phyloP scores from a whole-genome alignment of 1,284 basidiomycete species.

The Apiotrichum porosum region DNA sequence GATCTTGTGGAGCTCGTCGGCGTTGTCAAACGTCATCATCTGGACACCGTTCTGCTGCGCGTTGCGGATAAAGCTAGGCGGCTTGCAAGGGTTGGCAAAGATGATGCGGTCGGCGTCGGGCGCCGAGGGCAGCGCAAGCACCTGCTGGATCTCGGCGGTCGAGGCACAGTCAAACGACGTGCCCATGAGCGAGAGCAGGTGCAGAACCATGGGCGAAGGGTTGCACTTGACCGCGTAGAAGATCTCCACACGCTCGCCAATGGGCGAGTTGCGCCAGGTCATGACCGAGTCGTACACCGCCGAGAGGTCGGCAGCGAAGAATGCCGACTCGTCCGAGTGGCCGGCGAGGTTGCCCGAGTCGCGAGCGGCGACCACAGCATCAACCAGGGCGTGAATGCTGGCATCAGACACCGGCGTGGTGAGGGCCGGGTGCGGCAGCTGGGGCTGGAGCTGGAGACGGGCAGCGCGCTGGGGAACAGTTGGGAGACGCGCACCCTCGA shows the following conservation, averaged over 20 bases:
- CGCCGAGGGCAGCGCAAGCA: conserved; percentile 65
- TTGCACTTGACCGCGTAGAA: conserved; percentile 98
- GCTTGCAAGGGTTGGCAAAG: conserved; percentile 99
- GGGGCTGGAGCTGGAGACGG: conserved; percentile 18
- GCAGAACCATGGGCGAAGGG: conserved; percentile 89
- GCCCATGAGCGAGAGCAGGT: conserved; percentile 82
- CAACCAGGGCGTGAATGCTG: conserved; percentile 34
- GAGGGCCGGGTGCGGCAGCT: conserved; percentile 23
- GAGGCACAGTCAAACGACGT: conserved; percentile 98
- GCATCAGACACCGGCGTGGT: conserved; percentile 24
- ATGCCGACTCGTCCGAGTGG: conserved; percentile 68
- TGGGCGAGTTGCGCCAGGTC: conserved; percentile 75
- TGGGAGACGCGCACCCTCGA: conserved; percentile 26
- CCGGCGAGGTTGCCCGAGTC: conserved; percentile 12
- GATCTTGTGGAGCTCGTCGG: conserved; percentile 95
- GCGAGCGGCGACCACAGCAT: conserved; percentile 28
- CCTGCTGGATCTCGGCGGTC: conserved; percentile 81
- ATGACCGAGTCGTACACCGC: conserved; percentile 81
- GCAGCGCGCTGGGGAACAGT: conserved; percentile 22
- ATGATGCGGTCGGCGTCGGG: conserved; percentile 64
- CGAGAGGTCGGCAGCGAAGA: conserved; percentile 91
- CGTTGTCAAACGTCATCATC: conserved; percentile 97
- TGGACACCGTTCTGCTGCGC: conserved; percentile 74
- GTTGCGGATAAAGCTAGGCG: conserved; percentile 82
- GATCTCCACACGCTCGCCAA: conserved; percentile 68